Base-by-base conservation (phyloP, 768 basidiomycete species). In the Rhodosporidiobolus sp. region DNA sequence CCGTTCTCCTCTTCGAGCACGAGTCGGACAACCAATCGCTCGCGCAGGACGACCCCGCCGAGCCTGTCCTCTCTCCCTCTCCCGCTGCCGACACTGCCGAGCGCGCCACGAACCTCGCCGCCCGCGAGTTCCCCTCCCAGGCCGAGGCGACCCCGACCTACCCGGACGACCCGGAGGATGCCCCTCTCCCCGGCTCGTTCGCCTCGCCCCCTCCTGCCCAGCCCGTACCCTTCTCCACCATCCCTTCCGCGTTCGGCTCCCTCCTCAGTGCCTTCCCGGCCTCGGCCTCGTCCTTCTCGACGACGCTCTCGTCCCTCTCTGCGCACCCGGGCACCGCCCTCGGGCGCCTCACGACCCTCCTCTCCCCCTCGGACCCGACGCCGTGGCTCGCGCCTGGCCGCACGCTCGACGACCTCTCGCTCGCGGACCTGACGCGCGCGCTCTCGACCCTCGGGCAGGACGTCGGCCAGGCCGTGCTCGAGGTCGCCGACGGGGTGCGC, bases 401-500 rank as follows among this genome's bases (percentile, higher is more conserved):
- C 58, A 12, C 58, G 11, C 9, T 38, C 32, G 43, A 26, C 59
- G 30, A 30, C 17, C 38, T 68, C 59, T 32, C 53, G 58, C 20
- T 53, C 24, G 38, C 46, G 34, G 56, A 62, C 30, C 30, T 62
- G 24, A 4, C 52, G 0, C n/a, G 19, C 30, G 50, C 57, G 26
- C 35, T 66, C 22, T 49, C 56, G 12, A 32, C 26, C 19, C n/a
- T 58, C 26, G 17, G 35, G 19, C 20, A 4, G 1, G 38, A 66
- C 34, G 22, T 57, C 16, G 28, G 12, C 6, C 45, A 17, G 20
- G 65, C 65, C 7, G 56, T 48, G 16, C n/a, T 24, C 9, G 65
- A 66, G 35, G 65, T 59, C 38, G 34, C 26, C 19, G 24, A 66
- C 49, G 48, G 65, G 38, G 65, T 66, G 46, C 26, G 65, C 34